Conservation (phyloP, 106 monocot species). For the Phalaenopsis equestris region DNA sequence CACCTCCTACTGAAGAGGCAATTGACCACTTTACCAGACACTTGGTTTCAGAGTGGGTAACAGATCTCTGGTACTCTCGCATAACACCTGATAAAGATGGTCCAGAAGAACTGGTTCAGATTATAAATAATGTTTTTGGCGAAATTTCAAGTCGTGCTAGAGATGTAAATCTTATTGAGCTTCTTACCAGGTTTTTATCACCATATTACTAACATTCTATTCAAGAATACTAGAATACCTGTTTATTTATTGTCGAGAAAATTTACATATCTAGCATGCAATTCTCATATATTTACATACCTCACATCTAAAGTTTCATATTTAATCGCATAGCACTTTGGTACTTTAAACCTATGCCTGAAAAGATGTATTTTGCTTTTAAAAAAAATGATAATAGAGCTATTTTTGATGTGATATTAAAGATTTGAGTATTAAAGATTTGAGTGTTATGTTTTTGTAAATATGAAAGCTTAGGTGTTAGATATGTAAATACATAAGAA, state of each 20-base stretch:
- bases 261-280: no score
- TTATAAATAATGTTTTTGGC: slow-evolving; percentile 69
- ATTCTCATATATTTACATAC: no score
- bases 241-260: not conserved
- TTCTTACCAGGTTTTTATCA: slow-evolving; percentile 64
- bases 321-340: no score
- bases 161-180: slow-evolving; percentile 86
- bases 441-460: no score
- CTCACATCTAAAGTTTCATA: no score
- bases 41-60: slow-evolving; percentile 87
- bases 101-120: slow-evolving; percentile 79
- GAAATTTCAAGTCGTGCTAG: slow-evolving; percentile 88
- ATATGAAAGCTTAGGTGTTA: no score
- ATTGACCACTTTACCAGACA: slow-evolving; percentile 90
- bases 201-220: not conserved
- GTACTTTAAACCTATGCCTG: no score
- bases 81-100: slow-evolving; percentile 86
- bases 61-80: slow-evolving; percentile 94
- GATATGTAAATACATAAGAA: no score
- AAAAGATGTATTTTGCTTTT: no score
- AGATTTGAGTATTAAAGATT: no score
- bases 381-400: no score
- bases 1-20: slow-evolving; percentile 74
- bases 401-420: no score
- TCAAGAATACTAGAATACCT: not conserved